A percentile compares a stretch with the other conserved stretches of the same genome.
These are phyloP conservation scores for Biscogniauxia mediterranea DNA, from an alignment of 2,329 filamentous ascomycete genomes.

Conservation along the genomic window DNA sequence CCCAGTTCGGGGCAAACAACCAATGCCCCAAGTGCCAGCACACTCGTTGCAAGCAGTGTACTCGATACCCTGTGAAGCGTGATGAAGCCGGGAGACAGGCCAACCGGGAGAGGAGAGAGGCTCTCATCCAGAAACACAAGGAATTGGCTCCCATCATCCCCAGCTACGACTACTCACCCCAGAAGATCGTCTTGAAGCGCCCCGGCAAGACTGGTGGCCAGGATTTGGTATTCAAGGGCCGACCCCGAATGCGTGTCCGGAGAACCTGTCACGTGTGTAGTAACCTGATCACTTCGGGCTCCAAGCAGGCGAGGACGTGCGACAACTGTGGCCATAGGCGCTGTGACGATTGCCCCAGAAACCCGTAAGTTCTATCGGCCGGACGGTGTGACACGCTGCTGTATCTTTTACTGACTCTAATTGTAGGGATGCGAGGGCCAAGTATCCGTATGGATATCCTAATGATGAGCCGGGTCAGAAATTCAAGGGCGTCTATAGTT, in stretches of 20 bases:
- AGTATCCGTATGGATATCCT: conserved; percentile 69
- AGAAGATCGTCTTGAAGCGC: conserved; percentile 56
- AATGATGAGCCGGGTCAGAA: conserved; percentile 58
- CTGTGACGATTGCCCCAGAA: conserved; percentile 77
- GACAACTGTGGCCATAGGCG: conserved; percentile 67
- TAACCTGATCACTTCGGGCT: conserved; percentile 56
- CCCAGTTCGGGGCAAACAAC: conserved; percentile 70
- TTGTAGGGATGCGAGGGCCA: conserved; percentile 61
- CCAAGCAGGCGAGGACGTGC: conserved; percentile 56
- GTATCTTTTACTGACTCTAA: conserved; percentile 2
- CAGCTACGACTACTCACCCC: conserved; percentile 46
- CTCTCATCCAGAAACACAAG: conserved; percentile 52
- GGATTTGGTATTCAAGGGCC: conserved; percentile 66
- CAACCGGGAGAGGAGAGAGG: conserved; percentile 50
- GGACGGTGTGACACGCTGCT: neutral
- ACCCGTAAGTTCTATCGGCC: conserved; percentile 60
- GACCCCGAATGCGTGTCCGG: conserved; percentile 69
- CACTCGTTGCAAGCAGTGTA: conserved; percentile 76
- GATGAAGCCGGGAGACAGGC: conserved; percentile 53
- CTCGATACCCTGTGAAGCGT: conserved; percentile 68
- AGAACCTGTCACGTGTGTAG: conserved; percentile 75
- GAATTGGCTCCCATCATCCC: conserved; percentile 54
- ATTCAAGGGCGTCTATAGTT: conserved; percentile 54
- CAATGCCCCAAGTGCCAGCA: conserved; percentile 77
- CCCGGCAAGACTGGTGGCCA: conserved; percentile 66